phyloP scores from a whole-genome alignment of 2,329 filamentous ascomycete species.

The Aspergillus pseudoviridinutans region DNA sequence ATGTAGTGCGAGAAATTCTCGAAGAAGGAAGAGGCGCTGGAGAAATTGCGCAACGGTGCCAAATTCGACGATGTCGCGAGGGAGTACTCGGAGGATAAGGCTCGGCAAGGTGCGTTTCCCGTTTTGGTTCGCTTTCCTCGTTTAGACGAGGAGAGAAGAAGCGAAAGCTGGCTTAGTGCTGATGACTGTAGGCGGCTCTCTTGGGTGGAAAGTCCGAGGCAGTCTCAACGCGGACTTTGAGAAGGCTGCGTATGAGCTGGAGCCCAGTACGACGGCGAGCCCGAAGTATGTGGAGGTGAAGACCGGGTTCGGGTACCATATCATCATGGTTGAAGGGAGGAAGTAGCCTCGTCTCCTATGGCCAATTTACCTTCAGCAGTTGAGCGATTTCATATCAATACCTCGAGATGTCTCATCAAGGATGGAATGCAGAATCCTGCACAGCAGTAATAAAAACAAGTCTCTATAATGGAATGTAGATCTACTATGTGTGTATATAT shows the following conservation, averaged over 20 bases:
- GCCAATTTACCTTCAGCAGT: background rate
- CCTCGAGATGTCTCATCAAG: background rate
- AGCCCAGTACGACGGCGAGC: constrained; percentile 57
- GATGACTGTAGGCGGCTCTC: constrained; percentile 48
- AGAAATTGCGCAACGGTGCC: constrained; percentile 54
- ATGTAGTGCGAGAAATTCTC: constrained; percentile 57
- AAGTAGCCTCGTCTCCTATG: constrained; percentile 38
- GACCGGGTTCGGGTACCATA: constrained; percentile 63
- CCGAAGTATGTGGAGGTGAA: constrained; percentile 61
- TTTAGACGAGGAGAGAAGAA: background rate
- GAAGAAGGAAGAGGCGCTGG: constrained; percentile 62
- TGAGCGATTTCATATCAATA: background rate
- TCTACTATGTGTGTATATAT: constrained; percentile 4
- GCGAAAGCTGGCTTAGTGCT: background rate
- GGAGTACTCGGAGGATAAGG: constrained; percentile 64
- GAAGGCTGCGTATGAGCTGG: constrained; percentile 59
- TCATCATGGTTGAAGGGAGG: constrained; percentile 64
- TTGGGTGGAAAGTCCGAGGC: constrained; percentile 61
- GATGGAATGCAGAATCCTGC: background rate
- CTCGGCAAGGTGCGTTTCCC: constrained; percentile 47
- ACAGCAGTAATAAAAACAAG: background rate
- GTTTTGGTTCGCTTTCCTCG: background rate
- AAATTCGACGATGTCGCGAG: constrained; percentile 64
- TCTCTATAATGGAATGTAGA: background rate
- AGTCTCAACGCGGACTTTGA: constrained; percentile 57